Evolutionary conservation across 768 basidiomycete species (phyloP), one percentile per base, ranked within the genome.

Genomic region (Boletus rubescentipes): DNA sequence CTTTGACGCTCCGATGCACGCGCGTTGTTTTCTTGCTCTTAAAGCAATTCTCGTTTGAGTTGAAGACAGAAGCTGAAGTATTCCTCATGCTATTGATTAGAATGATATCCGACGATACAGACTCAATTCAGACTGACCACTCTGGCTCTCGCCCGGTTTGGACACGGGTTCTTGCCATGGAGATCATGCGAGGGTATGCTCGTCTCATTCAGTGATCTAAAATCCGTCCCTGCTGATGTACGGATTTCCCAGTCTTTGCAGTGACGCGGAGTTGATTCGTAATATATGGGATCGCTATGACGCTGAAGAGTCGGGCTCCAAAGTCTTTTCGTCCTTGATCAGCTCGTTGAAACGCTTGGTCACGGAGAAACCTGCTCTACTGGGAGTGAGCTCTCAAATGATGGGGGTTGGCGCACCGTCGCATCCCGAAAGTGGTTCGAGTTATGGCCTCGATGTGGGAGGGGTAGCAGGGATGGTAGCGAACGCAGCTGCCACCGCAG

Each of bases 21-120:
- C 89, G 96, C 2, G 92, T 98, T 29, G 87, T 98, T 35, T 98
- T 95, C 73, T 79, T 98, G 37, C 81, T 98, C 8, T 79, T 98
- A 51, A 95, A 96, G 60, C 91, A 94, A 47, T 98, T 97, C 71
- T 87, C 87, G 2, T 73, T 77, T 35, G 87, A 96, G 61, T 77
- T 99, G 42, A 76, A 79, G 49, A 86, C 85, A 0, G 93, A 98
- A 69, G 79, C 90, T 0, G 93, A 97, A 66, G 88, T 91, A 0
- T 96, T 98, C 72, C 75, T 94, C 11, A 83, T 82, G 73, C 73
- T 89, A 30, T 75, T 90, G 20, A 87, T 90, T 57, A 78, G 77
- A 54, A 82, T 85, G 51, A 76, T 86, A 42, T 75, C 79, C 31
- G 81, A 86, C 12, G 86, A 87, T 21, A 61, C 70, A 30, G 70